phyloP scores from a whole-genome alignment of 331 rosid genomes.

The Pyrus hybrid region DNA sequence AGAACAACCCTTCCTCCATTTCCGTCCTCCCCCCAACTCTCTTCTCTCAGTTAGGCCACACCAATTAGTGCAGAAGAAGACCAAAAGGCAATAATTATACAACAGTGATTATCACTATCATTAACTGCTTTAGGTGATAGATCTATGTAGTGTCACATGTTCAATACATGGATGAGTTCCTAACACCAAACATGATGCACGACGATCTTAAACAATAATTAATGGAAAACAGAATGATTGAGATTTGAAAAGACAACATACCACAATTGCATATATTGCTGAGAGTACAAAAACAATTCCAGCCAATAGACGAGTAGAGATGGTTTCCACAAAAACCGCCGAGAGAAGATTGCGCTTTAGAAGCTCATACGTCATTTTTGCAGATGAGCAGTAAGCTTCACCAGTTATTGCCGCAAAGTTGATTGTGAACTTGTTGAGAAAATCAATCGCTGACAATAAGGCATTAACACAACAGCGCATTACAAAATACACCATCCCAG shows the following conservation, averaged over 20 bases:
- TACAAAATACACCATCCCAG: constrained; percentile 57
- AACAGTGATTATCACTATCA: background rate
- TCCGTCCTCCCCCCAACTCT: background rate
- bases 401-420: constrained; percentile 95
- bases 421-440: constrained; percentile 87
- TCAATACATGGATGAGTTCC: background rate
- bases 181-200: background rate
- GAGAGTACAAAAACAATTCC: constrained; percentile 79
- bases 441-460: constrained; percentile 59
- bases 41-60: background rate
- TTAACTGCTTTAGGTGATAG: background rate
- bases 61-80: background rate
- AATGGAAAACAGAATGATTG: background rate
- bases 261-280: constrained; percentile 79
- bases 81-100: background rate
- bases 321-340: constrained; percentile 86
- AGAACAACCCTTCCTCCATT: background rate
- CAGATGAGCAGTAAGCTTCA: constrained; percentile 85
- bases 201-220: background rate
- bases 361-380: constrained; percentile 91
- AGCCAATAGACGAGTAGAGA: constrained; percentile 76
- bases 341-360: constrained; percentile 91
- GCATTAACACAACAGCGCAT: constrained; percentile 78
- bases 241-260: constrained; percentile 23
- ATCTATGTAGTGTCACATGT: background rate